A percentile compares a stretch with the other conserved stretches of the same genome.
These are phyloP conservation scores for Leishmania major DNA, from an alignment of 208 protist species.

Conservation along the genomic window DNA sequence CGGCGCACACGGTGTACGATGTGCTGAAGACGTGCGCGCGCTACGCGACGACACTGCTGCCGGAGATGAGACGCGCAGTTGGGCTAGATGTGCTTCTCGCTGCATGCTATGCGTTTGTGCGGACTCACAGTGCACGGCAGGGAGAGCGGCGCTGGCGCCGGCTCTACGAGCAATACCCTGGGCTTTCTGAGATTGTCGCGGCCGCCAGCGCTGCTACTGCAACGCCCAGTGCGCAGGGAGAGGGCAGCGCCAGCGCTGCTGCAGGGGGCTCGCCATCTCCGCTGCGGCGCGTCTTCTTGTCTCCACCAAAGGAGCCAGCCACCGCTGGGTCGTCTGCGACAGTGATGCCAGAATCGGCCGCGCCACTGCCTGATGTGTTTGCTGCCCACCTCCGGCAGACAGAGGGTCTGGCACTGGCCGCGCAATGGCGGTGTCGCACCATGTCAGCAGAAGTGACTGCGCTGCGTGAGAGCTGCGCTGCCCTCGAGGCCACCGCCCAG, in stretches of 20 bases:
- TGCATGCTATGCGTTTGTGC: conserved; percentile 8
- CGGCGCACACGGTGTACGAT: conserved; percentile 4
- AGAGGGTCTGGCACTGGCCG: conserved; percentile 19
- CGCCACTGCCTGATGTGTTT: conserved; percentile 13
- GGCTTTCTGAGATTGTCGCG: conserved; percentile 19
- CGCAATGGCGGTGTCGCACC: conserved; percentile 15
- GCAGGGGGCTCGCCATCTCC: background rate
- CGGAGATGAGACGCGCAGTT: background rate
- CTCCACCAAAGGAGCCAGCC: background rate
- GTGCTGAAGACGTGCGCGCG: conserved; percentile 25
- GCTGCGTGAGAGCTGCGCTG: conserved; percentile 12
- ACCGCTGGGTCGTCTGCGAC: background rate
- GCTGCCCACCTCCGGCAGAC: conserved; percentile 19
- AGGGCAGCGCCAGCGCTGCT: background rate
- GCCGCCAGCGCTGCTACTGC: background rate
- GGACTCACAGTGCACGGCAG: background rate
- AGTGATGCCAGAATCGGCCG: background rate
- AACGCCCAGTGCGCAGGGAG: background rate
- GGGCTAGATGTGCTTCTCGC: conserved; percentile 16
- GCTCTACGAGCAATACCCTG: conserved; percentile 22
- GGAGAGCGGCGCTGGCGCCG: conserved; percentile 19
- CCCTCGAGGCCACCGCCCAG: background rate
- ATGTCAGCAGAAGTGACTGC: conserved; percentile 20
- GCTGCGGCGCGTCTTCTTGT: background rate
- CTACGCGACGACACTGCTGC: conserved; percentile 14